Evolutionary conservation across 164 flowering plant species (phyloP).

Genomic region (Cinnamomum chago): DNA sequence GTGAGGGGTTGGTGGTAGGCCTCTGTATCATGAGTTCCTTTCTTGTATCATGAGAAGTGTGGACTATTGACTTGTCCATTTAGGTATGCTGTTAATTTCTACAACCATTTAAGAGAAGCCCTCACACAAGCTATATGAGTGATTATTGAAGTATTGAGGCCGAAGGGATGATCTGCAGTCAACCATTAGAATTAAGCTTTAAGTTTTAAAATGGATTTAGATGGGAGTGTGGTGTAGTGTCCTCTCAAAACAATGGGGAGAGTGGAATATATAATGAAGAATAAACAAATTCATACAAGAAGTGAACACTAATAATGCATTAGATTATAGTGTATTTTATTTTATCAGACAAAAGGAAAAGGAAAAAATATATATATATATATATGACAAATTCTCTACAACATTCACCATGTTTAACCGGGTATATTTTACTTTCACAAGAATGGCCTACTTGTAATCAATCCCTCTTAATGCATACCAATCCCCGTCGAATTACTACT

Average conservation of each 20-base stretch:
- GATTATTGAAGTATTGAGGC: background rate
- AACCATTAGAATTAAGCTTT: slow-evolving; percentile 7
- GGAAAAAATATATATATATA: too few relatives aligned
- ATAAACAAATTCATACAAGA: background rate
- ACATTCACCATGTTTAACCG: too few relatives aligned
- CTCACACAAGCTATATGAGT: background rate
- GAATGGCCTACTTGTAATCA: too few relatives aligned
- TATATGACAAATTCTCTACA: too few relatives aligned
- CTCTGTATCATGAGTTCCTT: background rate
- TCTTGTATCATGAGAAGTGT: background rate
- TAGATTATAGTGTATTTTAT: too few relatives aligned
- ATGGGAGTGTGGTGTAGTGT: slow-evolving; percentile 13
- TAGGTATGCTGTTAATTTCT: slow-evolving; percentile 2
- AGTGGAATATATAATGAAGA: background rate
- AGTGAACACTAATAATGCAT: background rate
- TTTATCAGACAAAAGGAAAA: too few relatives aligned
- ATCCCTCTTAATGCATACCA: too few relatives aligned
- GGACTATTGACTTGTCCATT: background rate
- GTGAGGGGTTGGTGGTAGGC: slow-evolving; percentile 2
- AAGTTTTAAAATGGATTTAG: slow-evolving; percentile 10
- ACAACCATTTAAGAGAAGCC: background rate
- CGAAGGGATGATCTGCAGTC: background rate
- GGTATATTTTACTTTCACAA: too few relatives aligned
- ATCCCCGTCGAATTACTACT: too few relatives aligned
- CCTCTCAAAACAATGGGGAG: slow-evolving; percentile 6